A percentile compares a stretch with the other conserved stretches of the same genome.
These are phyloP conservation scores for Colletotrichum cereale DNA, from an alignment of 2,329 filamentous ascomycete species.

Conservation along the genomic window DNA sequence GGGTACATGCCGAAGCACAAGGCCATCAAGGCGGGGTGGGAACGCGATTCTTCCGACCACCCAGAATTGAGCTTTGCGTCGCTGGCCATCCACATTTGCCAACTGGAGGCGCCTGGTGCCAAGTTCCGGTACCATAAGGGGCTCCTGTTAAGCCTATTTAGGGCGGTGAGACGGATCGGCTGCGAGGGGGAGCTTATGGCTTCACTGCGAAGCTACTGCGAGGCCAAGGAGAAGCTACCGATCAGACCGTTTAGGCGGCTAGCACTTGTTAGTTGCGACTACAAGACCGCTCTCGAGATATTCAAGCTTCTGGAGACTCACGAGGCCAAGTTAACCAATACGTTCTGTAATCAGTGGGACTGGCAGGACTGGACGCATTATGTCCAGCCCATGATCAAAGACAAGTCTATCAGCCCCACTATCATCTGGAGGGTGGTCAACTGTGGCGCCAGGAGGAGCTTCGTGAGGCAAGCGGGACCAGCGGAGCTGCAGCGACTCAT, in stretches of 20 bases:
- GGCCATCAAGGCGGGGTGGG: background rate
- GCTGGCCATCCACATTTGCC: constrained; percentile 17
- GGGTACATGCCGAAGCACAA: constrained; percentile 19
- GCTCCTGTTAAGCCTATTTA: constrained; percentile 37
- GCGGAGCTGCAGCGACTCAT: background rate
- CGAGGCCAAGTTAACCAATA: constrained; percentile 8
- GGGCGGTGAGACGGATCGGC: constrained; percentile 36
- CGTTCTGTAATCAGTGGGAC: constrained; percentile 43
- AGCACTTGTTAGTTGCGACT: constrained; percentile 43
- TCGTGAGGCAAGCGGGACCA: too few relatives aligned
- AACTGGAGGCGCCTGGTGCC: background rate
- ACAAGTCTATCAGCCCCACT: constrained; percentile 43
- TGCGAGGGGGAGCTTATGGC: constrained; percentile 36
- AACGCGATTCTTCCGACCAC: background rate
- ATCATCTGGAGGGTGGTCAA: constrained; percentile 48
- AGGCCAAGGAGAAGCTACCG: background rate
- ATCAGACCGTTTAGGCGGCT: constrained; percentile 24
- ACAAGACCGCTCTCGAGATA: constrained; percentile 45
- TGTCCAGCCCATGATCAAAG: constrained; percentile 49
- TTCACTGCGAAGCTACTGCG: constrained; percentile 35
- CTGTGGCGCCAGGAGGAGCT: constrained; percentile 22
- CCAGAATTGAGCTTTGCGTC: constrained; percentile 20
- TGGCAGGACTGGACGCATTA: constrained; percentile 52
- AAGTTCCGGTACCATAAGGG: background rate
- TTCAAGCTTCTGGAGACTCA: constrained; percentile 39